These are phyloP conservation scores for Teratosphaeria viscida DNA, from an alignment of 2,329 filamentous ascomycete genomes.

Conservation along the genomic window DNA sequence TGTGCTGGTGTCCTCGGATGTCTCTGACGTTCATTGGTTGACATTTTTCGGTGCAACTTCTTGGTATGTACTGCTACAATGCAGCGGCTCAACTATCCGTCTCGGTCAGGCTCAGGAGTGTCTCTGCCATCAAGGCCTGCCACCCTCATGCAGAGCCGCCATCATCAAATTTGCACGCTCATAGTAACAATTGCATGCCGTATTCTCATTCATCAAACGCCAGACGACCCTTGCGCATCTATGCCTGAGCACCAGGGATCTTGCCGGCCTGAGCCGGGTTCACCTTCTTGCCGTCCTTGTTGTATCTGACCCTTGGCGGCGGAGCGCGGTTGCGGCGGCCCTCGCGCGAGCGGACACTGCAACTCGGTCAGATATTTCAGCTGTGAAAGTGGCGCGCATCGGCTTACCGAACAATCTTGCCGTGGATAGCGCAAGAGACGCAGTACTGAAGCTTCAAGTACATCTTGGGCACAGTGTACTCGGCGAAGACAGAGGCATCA, in stretches of 20 bases:
- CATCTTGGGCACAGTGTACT: slow-evolving; percentile 99
- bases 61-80: neutral
- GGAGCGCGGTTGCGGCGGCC: slow-evolving; percentile 98
- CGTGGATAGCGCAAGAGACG: slow-evolving; percentile 99
- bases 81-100: neutral
- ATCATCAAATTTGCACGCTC: neutral
- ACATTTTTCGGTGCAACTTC: neutral
- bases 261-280: slow-evolving; percentile 71
- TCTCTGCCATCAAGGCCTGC: neutral
- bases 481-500: slow-evolving; percentile 96
- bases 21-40: neutral
- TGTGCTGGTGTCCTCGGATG: neutral
- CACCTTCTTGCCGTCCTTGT: slow-evolving; percentile 99
- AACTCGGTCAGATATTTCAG: slow-evolving; percentile 6
- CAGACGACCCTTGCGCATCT: slow-evolving; percentile 1
- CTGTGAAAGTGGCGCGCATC: neutral
- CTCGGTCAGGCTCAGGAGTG: neutral
- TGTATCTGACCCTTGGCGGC: slow-evolving; percentile 95
- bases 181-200: neutral
- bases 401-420: slow-evolving; percentile 98
- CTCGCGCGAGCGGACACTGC: slow-evolving; percentile 89
- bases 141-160: neutral
- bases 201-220: slow-evolving; percentile 1
- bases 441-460: slow-evolving; percentile 99
- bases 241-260: slow-evolving; percentile 34